A percentile compares a stretch with the other conserved stretches of the same genome.
Evolutionary conservation across 2,329 filamentous ascomycete species (phyloP).

Genomic region (Lojkania enalia): DNA sequence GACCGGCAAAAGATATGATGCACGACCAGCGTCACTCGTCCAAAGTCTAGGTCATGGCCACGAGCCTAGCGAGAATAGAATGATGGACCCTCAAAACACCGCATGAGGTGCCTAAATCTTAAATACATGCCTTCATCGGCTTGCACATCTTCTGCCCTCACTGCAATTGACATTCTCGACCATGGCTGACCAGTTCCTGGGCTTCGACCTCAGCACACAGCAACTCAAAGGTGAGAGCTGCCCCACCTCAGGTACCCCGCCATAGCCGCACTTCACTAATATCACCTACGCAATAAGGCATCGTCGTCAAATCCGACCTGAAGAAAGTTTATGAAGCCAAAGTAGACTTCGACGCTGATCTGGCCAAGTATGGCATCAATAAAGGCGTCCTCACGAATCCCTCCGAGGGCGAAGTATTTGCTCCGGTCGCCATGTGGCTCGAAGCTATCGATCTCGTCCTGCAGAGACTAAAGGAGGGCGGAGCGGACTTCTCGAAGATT

Average conservation of each 20-base stretch:
- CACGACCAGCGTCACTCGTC: slow-evolving; percentile 21
- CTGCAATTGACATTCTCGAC: slow-evolving; percentile 16
- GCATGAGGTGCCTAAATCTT: slow-evolving; percentile 14
- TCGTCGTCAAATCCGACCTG: slow-evolving; percentile 82
- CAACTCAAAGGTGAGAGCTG: slow-evolving; percentile 77
- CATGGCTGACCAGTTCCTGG: slow-evolving; percentile 69
- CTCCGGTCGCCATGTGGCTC: slow-evolving; percentile 91
- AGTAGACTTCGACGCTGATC: slow-evolving; percentile 93
- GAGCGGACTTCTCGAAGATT: slow-evolving; percentile 73
- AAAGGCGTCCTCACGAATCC: slow-evolving; percentile 89
- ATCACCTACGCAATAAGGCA: slow-evolving; percentile 55
- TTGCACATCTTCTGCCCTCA: not conserved
- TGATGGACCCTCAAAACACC: slow-evolving; percentile 17
- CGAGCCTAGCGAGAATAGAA: slow-evolving; percentile 19
- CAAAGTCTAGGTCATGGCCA: slow-evolving; percentile 6
- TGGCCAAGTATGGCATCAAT: slow-evolving; percentile 67
- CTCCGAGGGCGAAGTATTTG: slow-evolving; percentile 83
- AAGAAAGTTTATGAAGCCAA: slow-evolving; percentile 82
- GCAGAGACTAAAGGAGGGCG: slow-evolving; percentile 67
- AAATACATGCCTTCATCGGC: slow-evolving; percentile 14
- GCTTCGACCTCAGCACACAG: slow-evolving; percentile 95
- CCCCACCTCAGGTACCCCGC: slow-evolving; percentile 27
- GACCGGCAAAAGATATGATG: slow-evolving; percentile 39
- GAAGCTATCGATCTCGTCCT: slow-evolving; percentile 90
- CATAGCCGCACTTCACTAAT: slow-evolving; percentile 17